Percentiles rank a stretch among this genome's conserved stretches.
These are phyloP conservation scores for Cnidoscolus chayamansa DNA, from an alignment of 441 rosid species.

Conservation along the genomic window DNA sequence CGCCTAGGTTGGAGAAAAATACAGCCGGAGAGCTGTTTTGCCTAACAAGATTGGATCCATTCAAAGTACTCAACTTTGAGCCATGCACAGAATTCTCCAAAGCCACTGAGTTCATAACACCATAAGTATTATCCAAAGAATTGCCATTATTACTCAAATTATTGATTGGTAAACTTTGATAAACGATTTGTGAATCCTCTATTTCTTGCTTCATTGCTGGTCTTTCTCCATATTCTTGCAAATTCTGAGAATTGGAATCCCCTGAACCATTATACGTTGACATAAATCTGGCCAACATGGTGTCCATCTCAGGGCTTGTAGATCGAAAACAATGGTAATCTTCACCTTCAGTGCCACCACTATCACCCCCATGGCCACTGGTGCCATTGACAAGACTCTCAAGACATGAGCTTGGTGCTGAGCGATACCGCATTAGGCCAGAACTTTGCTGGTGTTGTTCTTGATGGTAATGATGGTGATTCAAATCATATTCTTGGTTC, in stretches of 20 bases:
- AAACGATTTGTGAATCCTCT: constrained; percentile 30
- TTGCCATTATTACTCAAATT: constrained; percentile 16
- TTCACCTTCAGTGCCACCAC: constrained; percentile 18
- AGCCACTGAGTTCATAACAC: constrained; percentile 21
- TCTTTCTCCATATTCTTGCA: constrained; percentile 34
- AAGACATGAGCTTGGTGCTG: constrained; percentile 44
- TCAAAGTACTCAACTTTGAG: constrained; percentile 21
- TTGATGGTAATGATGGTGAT: constrained; percentile 23
- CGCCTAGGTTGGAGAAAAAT: constrained; percentile 39
- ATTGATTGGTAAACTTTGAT: constrained; percentile 22
- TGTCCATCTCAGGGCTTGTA: constrained; percentile 44
- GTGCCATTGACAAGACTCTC: constrained; percentile 26
- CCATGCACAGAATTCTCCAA: constrained; percentile 30
- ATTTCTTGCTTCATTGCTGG: constrained; percentile 38
- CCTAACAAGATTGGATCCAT: constrained; percentile 40
- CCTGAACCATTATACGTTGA: constrained; percentile 25
- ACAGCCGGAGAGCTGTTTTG: constrained; percentile 55
- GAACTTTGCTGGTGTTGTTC: constrained; percentile 29
- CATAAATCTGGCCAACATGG: constrained; percentile 33
- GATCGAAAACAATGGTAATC: constrained; percentile 33
- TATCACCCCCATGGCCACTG: neutral
- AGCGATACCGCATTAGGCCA: constrained; percentile 34
- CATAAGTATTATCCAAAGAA: constrained; percentile 23
- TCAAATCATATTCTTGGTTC: constrained; percentile 37
- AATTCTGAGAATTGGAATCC: constrained; percentile 27